Evolutionary conservation across 176 grass and related monocot species (phyloP).

Genomic region (Cenchrus americanus): DNA sequence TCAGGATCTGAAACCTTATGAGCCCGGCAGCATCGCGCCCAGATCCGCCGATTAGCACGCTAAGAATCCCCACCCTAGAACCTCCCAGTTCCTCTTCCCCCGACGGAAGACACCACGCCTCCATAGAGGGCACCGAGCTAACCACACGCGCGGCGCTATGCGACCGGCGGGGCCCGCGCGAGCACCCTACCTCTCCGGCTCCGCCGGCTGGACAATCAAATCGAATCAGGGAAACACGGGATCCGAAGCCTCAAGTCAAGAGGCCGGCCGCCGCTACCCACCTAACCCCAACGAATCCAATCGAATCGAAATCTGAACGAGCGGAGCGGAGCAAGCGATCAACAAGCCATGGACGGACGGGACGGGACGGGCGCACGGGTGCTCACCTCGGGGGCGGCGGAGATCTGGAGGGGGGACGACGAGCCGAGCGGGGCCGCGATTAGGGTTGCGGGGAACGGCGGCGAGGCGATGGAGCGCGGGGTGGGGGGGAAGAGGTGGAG

Average conservation of each 20-base stretch:
- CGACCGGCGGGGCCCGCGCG: too few species aligned
- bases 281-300: not conserved
- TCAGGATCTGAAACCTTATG: not conserved
- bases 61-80: not conserved
- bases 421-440: not conserved
- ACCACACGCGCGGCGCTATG: not conserved
- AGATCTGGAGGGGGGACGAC: not conserved
- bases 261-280: not conserved
- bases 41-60: not conserved
- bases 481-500: not conserved
- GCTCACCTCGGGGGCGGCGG: conserved; percentile 22
- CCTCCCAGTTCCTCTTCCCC: too few species aligned
- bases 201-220: not conserved
- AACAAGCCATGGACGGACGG: not conserved
- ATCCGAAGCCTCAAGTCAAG: not conserved
- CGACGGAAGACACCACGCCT: too few species aligned
- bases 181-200: not conserved
- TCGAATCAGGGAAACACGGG: not conserved
- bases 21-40: not conserved
- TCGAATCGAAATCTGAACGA: not conserved
- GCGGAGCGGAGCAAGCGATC: not conserved
- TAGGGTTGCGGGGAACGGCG: conserved; percentile 23
- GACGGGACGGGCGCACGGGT: not conserved
- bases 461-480: conserved; percentile 8
- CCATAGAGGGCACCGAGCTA: not conserved